These are phyloP conservation scores for Xylaria sp. DNA, from an alignment of 2,329 filamentous ascomycete species.

Conservation along the genomic window DNA sequence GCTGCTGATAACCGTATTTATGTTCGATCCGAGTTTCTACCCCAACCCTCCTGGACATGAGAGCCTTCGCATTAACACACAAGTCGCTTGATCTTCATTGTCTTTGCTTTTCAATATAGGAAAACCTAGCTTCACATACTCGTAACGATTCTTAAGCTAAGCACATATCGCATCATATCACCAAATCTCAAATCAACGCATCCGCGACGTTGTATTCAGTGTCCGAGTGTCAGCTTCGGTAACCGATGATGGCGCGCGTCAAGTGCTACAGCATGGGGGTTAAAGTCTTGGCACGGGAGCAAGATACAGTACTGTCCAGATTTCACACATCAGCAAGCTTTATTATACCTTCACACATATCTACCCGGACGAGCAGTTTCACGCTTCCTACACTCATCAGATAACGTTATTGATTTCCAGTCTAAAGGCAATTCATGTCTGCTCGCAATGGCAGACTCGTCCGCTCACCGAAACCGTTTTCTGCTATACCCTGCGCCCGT, in stretches of 20 bases:
- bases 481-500: slow-evolving; percentile 20
- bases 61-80: neutral
- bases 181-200: neutral
- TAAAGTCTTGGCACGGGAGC: neutral
- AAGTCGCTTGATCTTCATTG: neutral
- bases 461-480: slow-evolving; percentile 10
- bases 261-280: neutral
- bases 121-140: neutral
- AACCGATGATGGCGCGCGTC: neutral
- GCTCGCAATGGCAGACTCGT: neutral
- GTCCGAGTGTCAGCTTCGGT: neutral
- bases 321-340: no score
- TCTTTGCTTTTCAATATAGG: neutral
- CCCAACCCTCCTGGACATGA: slow-evolving; percentile 26
- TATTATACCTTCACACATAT: neutral
- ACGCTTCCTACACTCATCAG: neutral
- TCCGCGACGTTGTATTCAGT: neutral
- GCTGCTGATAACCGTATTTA: slow-evolving; percentile 41
- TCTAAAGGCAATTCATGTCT: neutral
- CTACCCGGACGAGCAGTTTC: no score
- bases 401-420: neutral
- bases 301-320: no score
- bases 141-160: neutral
- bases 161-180: neutral
- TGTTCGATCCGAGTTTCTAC: slow-evolving; percentile 41